These are phyloP conservation scores for Sporothrix globosa DNA, from an alignment of 2,329 filamentous ascomycete species.

Conservation along the genomic window DNA sequence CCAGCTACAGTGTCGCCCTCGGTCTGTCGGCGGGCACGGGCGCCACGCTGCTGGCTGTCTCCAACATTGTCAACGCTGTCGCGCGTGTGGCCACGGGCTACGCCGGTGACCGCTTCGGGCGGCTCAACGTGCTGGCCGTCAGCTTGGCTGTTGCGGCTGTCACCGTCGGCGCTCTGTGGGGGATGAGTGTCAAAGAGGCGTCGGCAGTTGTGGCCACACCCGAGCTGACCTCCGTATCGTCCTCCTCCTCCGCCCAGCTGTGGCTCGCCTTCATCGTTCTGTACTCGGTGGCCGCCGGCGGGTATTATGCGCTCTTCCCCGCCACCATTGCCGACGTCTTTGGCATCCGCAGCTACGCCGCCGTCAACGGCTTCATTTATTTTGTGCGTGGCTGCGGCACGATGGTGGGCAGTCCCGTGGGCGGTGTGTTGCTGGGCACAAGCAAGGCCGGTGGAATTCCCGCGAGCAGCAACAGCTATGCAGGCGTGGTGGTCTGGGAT, in stretches of 20 bases:
- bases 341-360: slow-evolving; percentile 52
- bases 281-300: slow-evolving; percentile 50
- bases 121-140: slow-evolving; percentile 52
- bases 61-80: slow-evolving; percentile 52
- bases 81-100: slow-evolving; percentile 51
- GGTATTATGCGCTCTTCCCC: slow-evolving; percentile 52
- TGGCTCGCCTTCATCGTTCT: slow-evolving; percentile 44
- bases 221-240: background rate
- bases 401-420: slow-evolving; percentile 51
- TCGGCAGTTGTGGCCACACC: background rate
- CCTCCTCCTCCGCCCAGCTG: slow-evolving; percentile 25
- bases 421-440: slow-evolving; percentile 45
- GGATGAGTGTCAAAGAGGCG: slow-evolving; percentile 31
- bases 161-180: slow-evolving; percentile 36
- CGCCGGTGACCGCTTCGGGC: slow-evolving; percentile 51
- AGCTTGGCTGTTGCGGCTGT: slow-evolving; percentile 30
- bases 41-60: slow-evolving; percentile 50
- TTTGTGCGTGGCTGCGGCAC: slow-evolving; percentile 50
- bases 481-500: slow-evolving; percentile 48
- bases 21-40: slow-evolving; percentile 48
- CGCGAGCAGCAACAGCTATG: slow-evolving; percentile 42
- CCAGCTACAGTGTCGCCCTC: slow-evolving; percentile 51
- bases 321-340: slow-evolving; percentile 54
- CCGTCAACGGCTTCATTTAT: slow-evolving; percentile 53
- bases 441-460: background rate